These are phyloP conservation scores for Triticum timopheevii DNA, from an alignment of 176 grass and related monocot species.

Conservation along the genomic window DNA sequence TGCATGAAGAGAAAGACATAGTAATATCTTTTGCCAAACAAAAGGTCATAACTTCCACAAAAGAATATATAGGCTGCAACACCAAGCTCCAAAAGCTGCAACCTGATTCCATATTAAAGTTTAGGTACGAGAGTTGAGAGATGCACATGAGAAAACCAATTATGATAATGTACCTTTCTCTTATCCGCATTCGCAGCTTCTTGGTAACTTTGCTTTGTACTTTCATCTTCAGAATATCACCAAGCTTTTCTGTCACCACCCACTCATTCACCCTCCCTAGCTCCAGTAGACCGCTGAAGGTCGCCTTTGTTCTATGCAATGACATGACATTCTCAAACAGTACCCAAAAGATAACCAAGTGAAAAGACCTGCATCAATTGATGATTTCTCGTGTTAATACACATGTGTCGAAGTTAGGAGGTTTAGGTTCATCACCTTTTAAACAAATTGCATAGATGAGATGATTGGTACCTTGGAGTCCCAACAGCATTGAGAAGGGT, in stretches of 20 bases:
- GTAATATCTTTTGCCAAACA: conserved; percentile 58
- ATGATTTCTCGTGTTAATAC: conserved; percentile 10
- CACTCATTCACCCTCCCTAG: conserved; percentile 77
- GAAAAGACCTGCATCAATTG: conserved; percentile 55
- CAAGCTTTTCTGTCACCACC: conserved; percentile 86
- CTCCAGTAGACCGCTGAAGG: conserved; percentile 70
- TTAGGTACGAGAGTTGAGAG: conserved; percentile 12
- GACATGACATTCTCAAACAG: conserved; percentile 95
- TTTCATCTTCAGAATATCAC: conserved; percentile 61
- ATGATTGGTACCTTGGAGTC: conserved; percentile 57
- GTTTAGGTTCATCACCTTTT: not conserved
- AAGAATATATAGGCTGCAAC: conserved; percentile 64
- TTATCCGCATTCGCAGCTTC: conserved; percentile 47
- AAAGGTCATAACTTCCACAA: conserved; percentile 64
- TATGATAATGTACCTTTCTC: conserved; percentile 46
- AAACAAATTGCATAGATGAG: not conserved
- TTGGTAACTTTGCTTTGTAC: conserved; percentile 37
- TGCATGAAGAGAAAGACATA: conserved; percentile 70
- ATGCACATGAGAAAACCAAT: not conserved
- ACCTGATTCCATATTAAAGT: conserved; percentile 41
- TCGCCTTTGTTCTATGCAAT: conserved; percentile 83
- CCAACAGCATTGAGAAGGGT: conserved; percentile 69
- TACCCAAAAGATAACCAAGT: conserved; percentile 77
- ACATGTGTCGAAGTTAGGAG: not conserved
- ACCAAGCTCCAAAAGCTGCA: conserved; percentile 67